Base-by-base conservation (phyloP, 768 basidiomycete genomes). In the Tulasnella sp. region DNA sequence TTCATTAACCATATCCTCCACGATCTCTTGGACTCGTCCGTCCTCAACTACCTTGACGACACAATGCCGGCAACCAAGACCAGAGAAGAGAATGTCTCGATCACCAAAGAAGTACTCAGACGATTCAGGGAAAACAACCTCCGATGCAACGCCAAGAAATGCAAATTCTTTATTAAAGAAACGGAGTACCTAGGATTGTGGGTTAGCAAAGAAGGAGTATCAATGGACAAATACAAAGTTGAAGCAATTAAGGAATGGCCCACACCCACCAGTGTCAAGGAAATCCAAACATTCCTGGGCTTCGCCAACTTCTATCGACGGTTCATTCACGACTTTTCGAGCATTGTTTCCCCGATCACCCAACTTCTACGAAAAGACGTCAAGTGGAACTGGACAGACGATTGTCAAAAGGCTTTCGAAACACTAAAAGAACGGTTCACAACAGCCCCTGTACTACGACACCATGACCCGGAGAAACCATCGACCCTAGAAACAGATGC, bases 231-330 rank as follows among this genome's bases (percentile, higher is more conserved):
- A n/a, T n/a, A n/a, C n/a, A n/a, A n/a, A n/a, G n/a, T n/a, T n/a
- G n/a, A n/a, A n/a, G n/a, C n/a, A n/a, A n/a, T n/a, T n/a, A n/a
- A n/a, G n/a, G n/a, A n/a, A n/a, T n/a, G n/a, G n/a, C n/a, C n/a
- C n/a, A n/a, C n/a, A n/a, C n/a, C n/a, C n/a, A n/a, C n/a, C n/a
- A n/a, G n/a, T n/a, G n/a, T n/a, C n/a, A n/a, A n/a, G n/a, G n/a
- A n/a, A n/a, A n/a, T n/a, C n/a, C 79, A 78, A 68, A 68, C 70
- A 5, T 81, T 80, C 76, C 75, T 80, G 6, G 81, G 81, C 7
- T 79, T 81, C 64, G 79, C 79, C 31, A 81, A 80, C 75, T 81
- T 80, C 76, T 81, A 80, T 74, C 74, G 78, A 19, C 77, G 76
- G 5, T 81, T 80, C 77, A 81, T 81, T 71, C 58, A 52, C 8